Evolutionary conservation across 306 rosid genomes (phyloP).

Genomic region (Gastrolobium villosum): DNA sequence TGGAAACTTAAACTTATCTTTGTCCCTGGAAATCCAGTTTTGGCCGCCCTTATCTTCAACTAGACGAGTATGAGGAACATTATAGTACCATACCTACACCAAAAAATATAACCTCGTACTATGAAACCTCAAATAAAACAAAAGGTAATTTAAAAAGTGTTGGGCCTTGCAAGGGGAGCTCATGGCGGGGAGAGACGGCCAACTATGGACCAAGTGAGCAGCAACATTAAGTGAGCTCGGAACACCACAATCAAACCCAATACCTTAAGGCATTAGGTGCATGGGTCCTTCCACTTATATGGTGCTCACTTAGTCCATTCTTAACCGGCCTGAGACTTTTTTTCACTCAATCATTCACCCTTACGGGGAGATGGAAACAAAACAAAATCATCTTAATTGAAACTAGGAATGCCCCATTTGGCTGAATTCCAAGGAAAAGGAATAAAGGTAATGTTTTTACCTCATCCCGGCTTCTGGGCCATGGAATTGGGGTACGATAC

Average conservation of each 20-base stretch:
- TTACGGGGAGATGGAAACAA: too few relatives aligned
- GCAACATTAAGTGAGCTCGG: too few relatives aligned
- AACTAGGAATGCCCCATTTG: background rate
- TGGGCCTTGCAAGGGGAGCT: too few relatives aligned
- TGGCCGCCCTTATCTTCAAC: slow-evolving; percentile 98
- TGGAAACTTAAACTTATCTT: slow-evolving; percentile 86
- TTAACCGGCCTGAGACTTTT: too few relatives aligned
- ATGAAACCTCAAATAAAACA: background rate
- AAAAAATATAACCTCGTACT: background rate
- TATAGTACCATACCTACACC: slow-evolving; percentile 85
- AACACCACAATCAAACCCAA: too few relatives aligned
- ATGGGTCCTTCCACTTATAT: too few relatives aligned
- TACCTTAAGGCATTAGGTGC: too few relatives aligned
- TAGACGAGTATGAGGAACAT: slow-evolving; percentile 94
- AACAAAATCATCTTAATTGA: background rate
- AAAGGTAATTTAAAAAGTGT: too few relatives aligned
- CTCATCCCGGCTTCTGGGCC: slow-evolving; percentile 97
- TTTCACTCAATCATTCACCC: too few relatives aligned
- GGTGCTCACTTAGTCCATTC: too few relatives aligned
- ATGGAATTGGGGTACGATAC: slow-evolving; percentile 80
- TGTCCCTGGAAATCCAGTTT: slow-evolving; percentile 81
- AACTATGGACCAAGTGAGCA: too few relatives aligned
- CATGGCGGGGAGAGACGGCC: too few relatives aligned
- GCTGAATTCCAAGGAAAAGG: slow-evolving; percentile 2
- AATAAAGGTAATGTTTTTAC: slow-evolving; percentile 47